Conservation (phyloP, 164 flowering plant genomes). For the Vitis rotundifolia region DNA sequence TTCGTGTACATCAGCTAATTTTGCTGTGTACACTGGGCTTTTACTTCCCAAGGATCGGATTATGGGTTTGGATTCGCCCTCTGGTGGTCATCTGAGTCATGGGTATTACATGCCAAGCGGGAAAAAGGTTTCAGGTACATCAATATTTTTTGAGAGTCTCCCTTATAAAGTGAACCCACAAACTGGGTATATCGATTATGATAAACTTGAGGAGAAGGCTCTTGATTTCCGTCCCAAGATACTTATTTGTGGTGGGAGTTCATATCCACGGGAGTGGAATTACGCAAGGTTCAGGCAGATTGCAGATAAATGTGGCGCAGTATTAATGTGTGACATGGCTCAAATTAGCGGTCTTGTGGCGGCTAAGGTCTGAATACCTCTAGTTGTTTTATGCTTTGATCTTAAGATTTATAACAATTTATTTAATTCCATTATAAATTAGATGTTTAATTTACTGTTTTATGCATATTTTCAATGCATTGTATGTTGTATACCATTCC, state of each 20-base stretch:
- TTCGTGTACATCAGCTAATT: conserved; percentile 90
- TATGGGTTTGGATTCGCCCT: conserved; percentile 91
- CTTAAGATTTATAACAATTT: background rate
- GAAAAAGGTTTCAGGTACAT: conserved; percentile 87
- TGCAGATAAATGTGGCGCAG: conserved; percentile 44
- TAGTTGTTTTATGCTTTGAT: background rate
- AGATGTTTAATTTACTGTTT: no score
- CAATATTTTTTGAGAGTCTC: conserved; percentile 90
- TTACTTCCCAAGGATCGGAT: conserved; percentile 78
- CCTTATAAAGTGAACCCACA: conserved; percentile 84
- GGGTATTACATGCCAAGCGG: conserved; percentile 58
- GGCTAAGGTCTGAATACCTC: conserved; percentile 33
- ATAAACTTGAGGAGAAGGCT: conserved; percentile 54
- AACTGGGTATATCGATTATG: conserved; percentile 87
- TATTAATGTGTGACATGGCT: conserved; percentile 54
- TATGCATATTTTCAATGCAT: no score
- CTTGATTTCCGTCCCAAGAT: conserved; percentile 47
- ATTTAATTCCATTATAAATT: background rate
- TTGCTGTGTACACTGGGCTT: conserved; percentile 83
- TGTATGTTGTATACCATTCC: no score
- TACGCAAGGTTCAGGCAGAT: conserved; percentile 44
- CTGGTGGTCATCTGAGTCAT: conserved; percentile 91
- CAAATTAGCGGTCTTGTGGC: conserved; percentile 51
- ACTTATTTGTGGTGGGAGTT: conserved; percentile 56
- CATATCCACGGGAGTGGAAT: conserved; percentile 54